Base-by-base conservation (phyloP, 2,329 filamentous ascomycete genomes). In the Clarireedia monteithiana region DNA sequence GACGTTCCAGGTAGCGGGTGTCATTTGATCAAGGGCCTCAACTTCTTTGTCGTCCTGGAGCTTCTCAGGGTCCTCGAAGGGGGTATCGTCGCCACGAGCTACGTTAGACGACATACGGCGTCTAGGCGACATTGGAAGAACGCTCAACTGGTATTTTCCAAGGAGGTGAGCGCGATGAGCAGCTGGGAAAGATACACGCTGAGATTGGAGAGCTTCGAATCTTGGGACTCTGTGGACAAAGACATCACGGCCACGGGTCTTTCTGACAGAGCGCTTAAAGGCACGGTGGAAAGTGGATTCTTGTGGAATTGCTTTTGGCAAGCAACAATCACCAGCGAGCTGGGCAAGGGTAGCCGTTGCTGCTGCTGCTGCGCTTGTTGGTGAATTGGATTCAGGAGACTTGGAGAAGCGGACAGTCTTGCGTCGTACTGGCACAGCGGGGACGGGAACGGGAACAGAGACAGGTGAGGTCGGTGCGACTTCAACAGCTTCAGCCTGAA, bases 251-350 rank as follows among this genome's bases (percentile, higher is more conserved):
- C 78, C 76, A 56, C 82, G 83, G 14, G 82, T 83, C 34, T 82
- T 81, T 57, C 88, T 79, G 47, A 85, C 75, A 62, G 89, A 80
- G 67, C 86, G 84, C 63, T 90, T 84, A 70, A 96, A 96, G 9
- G 90, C 90, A 59, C 88, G 86, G 73, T 91, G 92, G 72, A 96
- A 96, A 5, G 91, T 88, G 3, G 86, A 85, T 66, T 94, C 88
- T 67, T 81, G 76, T 56, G 75, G 77, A 71, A 78, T 74, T 55
- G 78, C 64, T 50, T 62, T 61, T 9, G 80, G 80, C 17, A 83
- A 72, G 38, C 71, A 72, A 63, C 75, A 76, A 24, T 15, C 24
- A 12, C 20, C 39, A 9, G 53, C 53, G 9, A 55, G 15, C 3
- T 14, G 44, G 7, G 53, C 53, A 45, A 55, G 47, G 15, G 38